Evolutionary conservation across 345 rosid species (phyloP), one percentile per base, ranked within the genome.

Genomic region (Fremontodendron californicum): DNA sequence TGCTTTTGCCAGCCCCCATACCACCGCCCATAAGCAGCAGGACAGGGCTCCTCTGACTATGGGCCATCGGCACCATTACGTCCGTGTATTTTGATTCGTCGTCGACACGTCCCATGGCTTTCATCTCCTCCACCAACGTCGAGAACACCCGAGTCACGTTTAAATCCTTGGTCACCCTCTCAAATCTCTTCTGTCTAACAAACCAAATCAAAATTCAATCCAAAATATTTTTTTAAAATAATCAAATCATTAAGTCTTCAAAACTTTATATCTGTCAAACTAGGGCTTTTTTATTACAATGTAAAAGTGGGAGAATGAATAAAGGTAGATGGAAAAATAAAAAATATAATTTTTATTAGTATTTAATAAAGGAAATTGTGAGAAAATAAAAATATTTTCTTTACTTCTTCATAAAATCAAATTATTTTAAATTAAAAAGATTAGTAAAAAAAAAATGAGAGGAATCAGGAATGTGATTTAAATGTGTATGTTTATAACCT

Each of bases 1-100:
- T 96, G 86, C 98, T 96, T 75, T 93, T 96, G 65, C 99, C 99
- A 7, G 95, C 98, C 0, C 99, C 99, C 97, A 93, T 93, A 10
- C 99, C 99, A 3, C 99, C 99, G 9, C 99, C 99, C 99, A 96
- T 92, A 68, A 96, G 83, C 62, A 96, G 87, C 71, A 96, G 91
- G 40, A 96, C 96, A 6, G 99, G 98, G 74, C 99, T 92, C 0
- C 99, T 84, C 78, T 90, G 79, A 37, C 81, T 82, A 54, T 87
- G 93, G 23, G 93, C 93, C 63, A 87, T 87, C 12, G 98, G 99
- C 11, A 86, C 92, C 99, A 96, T 93, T 27, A 93, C 95, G 23
- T 93, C 97, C 0, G 86, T 87, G 67, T 90, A 89, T 2, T 78
- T 79, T 0, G 84, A 82, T 55, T 88, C 92, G 43, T 79, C 84